phyloP scores from a whole-genome alignment of 2,329 filamentous ascomycete genomes.

The Curvularia eragrostidis region DNA sequence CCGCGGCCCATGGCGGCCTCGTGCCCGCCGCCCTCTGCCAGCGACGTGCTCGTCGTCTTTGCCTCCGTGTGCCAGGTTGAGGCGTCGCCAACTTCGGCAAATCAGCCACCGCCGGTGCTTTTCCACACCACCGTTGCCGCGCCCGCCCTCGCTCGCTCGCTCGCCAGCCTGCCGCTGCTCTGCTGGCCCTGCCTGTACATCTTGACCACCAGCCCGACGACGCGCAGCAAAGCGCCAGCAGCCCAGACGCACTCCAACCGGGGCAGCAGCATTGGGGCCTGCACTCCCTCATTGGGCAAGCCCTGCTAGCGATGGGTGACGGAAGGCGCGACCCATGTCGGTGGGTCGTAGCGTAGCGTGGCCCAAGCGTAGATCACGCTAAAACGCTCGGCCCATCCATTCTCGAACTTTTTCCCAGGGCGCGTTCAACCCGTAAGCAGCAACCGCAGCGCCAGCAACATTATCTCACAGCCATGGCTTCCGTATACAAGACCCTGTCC shows the following conservation, averaged over 20 bases:
- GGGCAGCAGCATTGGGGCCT: conserved; percentile 20
- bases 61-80: conserved; percentile 24
- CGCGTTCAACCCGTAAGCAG: conserved; percentile 19
- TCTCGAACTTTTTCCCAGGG: conserved; percentile 32
- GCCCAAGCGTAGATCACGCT: conserved; percentile 26
- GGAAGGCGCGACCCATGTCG: conserved; percentile 32
- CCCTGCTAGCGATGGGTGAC: conserved; percentile 26
- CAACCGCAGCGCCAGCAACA: conserved; percentile 26
- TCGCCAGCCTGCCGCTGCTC: neutral
- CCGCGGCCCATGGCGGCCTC: neutral
- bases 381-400: conserved; percentile 36
- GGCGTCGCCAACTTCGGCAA: conserved; percentile 27
- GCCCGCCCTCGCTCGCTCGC: neutral
- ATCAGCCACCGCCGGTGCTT: conserved; percentile 17
- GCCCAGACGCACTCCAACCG: conserved; percentile 12
- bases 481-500: conserved; percentile 64
- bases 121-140: conserved; percentile 4
- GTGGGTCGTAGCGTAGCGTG: conserved; percentile 13
- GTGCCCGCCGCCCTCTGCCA: conserved; percentile 1
- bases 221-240: conserved; percentile 14
- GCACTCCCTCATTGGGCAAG: conserved; percentile 28
- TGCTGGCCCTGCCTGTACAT: neutral
- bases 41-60: conserved; percentile 11
- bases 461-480: conserved; percentile 54
- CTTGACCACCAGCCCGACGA: neutral